Conservation (phyloP, 2,329 filamentous ascomycete species). For the Fusarium brachygibbosum region DNA sequence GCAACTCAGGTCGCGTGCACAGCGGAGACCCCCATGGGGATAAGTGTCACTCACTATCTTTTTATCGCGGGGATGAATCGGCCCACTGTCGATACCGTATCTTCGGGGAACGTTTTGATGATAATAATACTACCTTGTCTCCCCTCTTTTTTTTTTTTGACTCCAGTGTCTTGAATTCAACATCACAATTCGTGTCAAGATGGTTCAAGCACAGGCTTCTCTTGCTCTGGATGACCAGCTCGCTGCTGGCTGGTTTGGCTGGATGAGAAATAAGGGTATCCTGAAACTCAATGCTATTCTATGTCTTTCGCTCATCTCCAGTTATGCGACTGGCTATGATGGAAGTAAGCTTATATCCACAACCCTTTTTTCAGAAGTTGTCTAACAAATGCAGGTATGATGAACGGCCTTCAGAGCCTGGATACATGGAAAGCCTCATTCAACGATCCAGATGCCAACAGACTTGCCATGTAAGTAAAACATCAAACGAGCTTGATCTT, state of each 20-base stretch:
- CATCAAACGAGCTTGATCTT: too few relatives aligned
- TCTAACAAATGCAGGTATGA: constrained; percentile 5
- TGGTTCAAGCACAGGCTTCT: constrained; percentile 26
- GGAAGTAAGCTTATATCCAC: constrained; percentile 6
- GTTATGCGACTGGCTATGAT: constrained; percentile 25
- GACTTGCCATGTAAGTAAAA: constrained; percentile 20
- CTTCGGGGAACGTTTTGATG: not conserved
- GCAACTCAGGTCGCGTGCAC: constrained; percentile 19
- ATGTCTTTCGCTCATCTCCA: constrained; percentile 23
- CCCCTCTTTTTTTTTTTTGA: constrained; percentile 6
- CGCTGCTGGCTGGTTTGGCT: constrained; percentile 25
- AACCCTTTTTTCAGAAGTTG: accelerated
- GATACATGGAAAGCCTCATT: constrained; percentile 22
- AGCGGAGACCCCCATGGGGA: constrained; percentile 25
- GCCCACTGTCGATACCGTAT: constrained; percentile 20
- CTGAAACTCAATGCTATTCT: constrained; percentile 26
- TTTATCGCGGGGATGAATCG: constrained; percentile 27
- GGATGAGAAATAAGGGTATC: constrained; percentile 19
- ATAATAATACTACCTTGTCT: constrained; percentile 28
- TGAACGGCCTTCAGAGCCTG: constrained; percentile 21
- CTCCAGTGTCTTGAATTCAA: not conserved
- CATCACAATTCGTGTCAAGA: not conserved
- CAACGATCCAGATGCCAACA: constrained; percentile 12
- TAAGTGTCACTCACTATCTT: constrained; percentile 11
- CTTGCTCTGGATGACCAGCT: constrained; percentile 27